These are phyloP conservation scores for Physcomitrellopsis africana DNA, from an alignment of 225 moss, liverwort and hornwort species.

Conservation along the genomic window DNA sequence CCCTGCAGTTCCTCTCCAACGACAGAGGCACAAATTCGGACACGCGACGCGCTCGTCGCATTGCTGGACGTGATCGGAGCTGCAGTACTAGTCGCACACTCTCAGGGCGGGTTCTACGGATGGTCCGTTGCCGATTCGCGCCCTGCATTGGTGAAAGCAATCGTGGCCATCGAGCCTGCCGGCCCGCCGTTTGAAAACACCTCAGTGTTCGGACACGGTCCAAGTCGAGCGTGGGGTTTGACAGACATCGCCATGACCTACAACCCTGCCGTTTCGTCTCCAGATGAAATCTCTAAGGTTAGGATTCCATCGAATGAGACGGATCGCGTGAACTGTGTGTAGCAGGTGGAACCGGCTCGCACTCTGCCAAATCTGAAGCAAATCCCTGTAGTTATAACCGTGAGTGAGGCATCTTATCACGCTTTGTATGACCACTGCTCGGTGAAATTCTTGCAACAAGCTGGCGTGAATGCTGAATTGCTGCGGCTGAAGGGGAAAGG, in stretches of 20 bases:
- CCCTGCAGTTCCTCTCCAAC: constrained; percentile 32
- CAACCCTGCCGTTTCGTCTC: constrained; percentile 17
- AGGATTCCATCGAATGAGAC: constrained; percentile 14
- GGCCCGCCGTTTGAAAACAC: constrained; percentile 34
- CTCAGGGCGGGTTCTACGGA: constrained; percentile 26
- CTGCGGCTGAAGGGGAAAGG: constrained; percentile 35
- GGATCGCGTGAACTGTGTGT: constrained; percentile 14
- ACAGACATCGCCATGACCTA: constrained; percentile 33
- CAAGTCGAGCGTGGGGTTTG: constrained; percentile 35
- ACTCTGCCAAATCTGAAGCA: constrained; percentile 29
- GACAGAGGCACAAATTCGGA: constrained; percentile 31
- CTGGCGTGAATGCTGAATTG: constrained; percentile 25
- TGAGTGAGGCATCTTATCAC: constrained; percentile 33
- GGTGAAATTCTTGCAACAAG: constrained; percentile 31
- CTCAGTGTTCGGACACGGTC: background rate
- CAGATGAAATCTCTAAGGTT: constrained; percentile 17
- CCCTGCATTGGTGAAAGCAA: constrained; percentile 32
- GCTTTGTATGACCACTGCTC: constrained; percentile 33
- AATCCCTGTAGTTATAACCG: constrained; percentile 34
- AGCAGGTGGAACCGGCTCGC: constrained; percentile 38
- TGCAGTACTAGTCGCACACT: constrained; percentile 33
- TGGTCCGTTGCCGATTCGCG: constrained; percentile 42
- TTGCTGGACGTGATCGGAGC: constrained; percentile 36
- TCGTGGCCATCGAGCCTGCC: constrained; percentile 32
- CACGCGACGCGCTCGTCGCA: constrained; percentile 8